phyloP scores from a whole-genome alignment of 2,329 filamentous ascomycete species.

The Rhinocladiella mackenziei region DNA sequence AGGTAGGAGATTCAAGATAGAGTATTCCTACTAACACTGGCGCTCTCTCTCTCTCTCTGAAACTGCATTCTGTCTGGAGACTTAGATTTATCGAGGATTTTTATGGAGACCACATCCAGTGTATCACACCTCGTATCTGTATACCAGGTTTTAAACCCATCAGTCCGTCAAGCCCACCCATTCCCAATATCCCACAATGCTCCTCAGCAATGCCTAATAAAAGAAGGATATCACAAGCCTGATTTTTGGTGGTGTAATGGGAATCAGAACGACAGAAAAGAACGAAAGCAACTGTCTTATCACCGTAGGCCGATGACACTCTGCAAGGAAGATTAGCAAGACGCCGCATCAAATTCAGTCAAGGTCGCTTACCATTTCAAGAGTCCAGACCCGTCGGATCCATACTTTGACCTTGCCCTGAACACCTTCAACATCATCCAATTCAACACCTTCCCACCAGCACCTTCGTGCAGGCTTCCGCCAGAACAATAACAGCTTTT shows the following conservation, averaged over 20 bases:
- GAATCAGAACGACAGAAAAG: not conserved
- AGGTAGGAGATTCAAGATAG: not conserved
- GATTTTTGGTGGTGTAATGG: not conserved
- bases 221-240: conserved; percentile 13
- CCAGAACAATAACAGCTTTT: conserved; percentile 97
- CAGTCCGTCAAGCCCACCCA: not conserved
- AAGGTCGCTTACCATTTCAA: conserved; percentile 72
- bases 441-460: conserved; percentile 98
- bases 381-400: conserved; percentile 96
- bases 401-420: conserved; percentile 93
- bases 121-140: too few species aligned
- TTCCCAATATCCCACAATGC: conserved; percentile 1
- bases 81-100: too few species aligned
- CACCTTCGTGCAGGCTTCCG: conserved; percentile 91
- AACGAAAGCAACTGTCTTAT: conserved; percentile 21
- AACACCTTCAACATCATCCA: conserved; percentile 83
- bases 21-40: too few species aligned
- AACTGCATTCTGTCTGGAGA: too few species aligned
- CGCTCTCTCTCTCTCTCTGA: too few species aligned
- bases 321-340: conserved; percentile 38
- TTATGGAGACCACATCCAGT: too few species aligned
- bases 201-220: conserved; percentile 12
- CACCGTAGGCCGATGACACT: conserved; percentile 81
- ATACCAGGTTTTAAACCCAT: not conserved
- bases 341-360: not conserved